These are phyloP conservation scores for Tilletia indica DNA, from an alignment of 1,284 basidiomycete genomes.

Conservation along the genomic window DNA sequence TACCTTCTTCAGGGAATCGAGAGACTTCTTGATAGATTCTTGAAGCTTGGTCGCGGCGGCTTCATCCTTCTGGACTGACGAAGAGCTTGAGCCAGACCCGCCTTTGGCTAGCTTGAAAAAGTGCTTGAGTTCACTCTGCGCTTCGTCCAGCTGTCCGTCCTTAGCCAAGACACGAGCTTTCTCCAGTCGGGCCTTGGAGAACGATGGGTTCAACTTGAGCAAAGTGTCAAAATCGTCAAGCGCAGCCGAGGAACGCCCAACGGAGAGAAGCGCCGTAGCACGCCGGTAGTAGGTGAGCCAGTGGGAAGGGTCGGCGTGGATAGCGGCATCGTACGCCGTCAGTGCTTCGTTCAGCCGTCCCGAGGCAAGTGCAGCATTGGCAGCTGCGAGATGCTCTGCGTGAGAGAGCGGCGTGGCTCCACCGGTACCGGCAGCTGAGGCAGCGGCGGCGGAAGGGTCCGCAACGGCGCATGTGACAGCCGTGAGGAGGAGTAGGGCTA, in stretches of 20 bases:
- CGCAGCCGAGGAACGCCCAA: slow-evolving; percentile 47
- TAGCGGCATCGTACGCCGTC: slow-evolving; percentile 41
- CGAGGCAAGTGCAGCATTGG: slow-evolving; percentile 42
- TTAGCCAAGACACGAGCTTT: slow-evolving; percentile 46
- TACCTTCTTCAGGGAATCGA: slow-evolving; percentile 18
- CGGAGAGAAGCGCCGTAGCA: slow-evolving; percentile 51
- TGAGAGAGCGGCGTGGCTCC: slow-evolving; percentile 10
- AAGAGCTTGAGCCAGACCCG: slow-evolving; percentile 23
- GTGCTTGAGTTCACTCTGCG: slow-evolving; percentile 20
- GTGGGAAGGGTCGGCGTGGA: slow-evolving; percentile 39
- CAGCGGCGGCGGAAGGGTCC: slow-evolving; percentile 3
- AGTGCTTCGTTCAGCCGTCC: slow-evolving; percentile 45
- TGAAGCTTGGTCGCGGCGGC: slow-evolving; percentile 15
- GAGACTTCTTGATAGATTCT: slow-evolving; percentile 16
- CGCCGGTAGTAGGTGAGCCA: slow-evolving; percentile 52
- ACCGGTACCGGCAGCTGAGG: background rate
- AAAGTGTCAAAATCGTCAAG: slow-evolving; percentile 44
- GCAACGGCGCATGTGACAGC: slow-evolving; percentile 6
- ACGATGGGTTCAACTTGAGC: slow-evolving; percentile 45
- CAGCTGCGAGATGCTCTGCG: slow-evolving; percentile 34
- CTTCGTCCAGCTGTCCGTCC: slow-evolving; percentile 47
- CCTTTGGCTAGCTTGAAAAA: slow-evolving; percentile 27
- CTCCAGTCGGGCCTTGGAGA: slow-evolving; percentile 49
- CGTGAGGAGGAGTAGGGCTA: slow-evolving; percentile 10
- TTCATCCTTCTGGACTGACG: slow-evolving; percentile 8